A percentile compares a stretch with the other conserved stretches of the same genome.
Conservation (phyloP, 2,329 filamentous ascomycete species). For the Ceratocystis alfenasii region DNA sequence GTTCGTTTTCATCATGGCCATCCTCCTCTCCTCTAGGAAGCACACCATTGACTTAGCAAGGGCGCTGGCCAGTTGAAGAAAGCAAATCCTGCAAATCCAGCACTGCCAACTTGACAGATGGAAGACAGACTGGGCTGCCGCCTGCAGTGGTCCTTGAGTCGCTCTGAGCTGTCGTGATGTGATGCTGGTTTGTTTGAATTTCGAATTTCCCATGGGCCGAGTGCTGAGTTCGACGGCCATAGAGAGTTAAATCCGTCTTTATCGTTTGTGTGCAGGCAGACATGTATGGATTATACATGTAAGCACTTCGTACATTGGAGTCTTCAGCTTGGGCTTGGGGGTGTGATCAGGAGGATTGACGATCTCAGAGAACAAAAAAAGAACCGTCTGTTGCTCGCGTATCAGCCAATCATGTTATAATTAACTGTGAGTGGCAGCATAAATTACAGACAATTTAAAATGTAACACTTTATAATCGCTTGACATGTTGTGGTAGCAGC, state of each 20-base stretch:
- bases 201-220: too few relatives aligned
- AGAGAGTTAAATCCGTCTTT: too few relatives aligned
- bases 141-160: too few relatives aligned
- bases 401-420: background rate
- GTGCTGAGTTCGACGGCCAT: too few relatives aligned
- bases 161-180: background rate
- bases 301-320: background rate
- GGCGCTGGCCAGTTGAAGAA: background rate
- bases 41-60: too few relatives aligned
- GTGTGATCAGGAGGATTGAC: background rate
- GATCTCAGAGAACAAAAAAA: background rate
- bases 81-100: background rate
- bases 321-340: background rate
- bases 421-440: background rate
- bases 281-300: too few relatives aligned
- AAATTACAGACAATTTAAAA: constrained; percentile 3
- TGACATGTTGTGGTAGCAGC: background rate
- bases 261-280: too few relatives aligned
- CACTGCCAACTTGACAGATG: background rate
- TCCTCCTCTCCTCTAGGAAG: background rate
- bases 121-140: background rate
- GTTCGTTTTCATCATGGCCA: background rate
- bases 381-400: background rate
- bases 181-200: background rate
- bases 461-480: background rate